These are phyloP conservation scores for Paecilomyces variotii DNA, from an alignment of 2,329 filamentous ascomycete species.

Conservation along the genomic window DNA sequence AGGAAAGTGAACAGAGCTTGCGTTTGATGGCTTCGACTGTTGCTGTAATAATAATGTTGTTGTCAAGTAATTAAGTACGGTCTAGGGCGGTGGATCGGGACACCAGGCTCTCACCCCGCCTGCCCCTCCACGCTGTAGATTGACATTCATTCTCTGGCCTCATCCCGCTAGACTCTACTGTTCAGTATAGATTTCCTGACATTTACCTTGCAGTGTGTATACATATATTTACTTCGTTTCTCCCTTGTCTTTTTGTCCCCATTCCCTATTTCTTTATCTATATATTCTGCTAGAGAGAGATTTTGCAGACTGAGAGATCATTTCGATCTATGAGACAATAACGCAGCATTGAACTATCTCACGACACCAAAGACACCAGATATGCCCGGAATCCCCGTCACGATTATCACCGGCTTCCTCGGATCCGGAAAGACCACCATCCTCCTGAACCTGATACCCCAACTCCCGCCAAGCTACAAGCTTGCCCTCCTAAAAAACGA, in stretches of 20 bases:
- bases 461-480: conserved; percentile 78
- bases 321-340: background rate
- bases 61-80: too few species aligned
- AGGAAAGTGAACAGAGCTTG: too few species aligned
- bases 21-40: too few species aligned
- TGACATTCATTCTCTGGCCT: background rate
- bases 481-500: conserved; percentile 97
- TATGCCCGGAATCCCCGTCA: conserved; percentile 74
- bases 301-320: background rate
- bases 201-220: background rate
- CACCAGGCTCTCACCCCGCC: background rate
- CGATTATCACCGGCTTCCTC: conserved; percentile 91
- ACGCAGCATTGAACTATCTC: background rate
- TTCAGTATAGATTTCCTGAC: background rate
- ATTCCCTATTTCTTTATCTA: background rate
- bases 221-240: background rate
- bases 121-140: background rate
- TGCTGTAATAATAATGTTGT: too few species aligned
- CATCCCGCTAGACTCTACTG: background rate
- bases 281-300: background rate
- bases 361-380: background rate
- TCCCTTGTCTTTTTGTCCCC: background rate
- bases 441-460: conserved; percentile 86
- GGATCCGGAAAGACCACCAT: conserved; percentile 95
- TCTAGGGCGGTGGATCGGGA: background rate